Evolutionary conservation across 129 eudicot species (phyloP).

Genomic region (Glebionis coronaria): DNA sequence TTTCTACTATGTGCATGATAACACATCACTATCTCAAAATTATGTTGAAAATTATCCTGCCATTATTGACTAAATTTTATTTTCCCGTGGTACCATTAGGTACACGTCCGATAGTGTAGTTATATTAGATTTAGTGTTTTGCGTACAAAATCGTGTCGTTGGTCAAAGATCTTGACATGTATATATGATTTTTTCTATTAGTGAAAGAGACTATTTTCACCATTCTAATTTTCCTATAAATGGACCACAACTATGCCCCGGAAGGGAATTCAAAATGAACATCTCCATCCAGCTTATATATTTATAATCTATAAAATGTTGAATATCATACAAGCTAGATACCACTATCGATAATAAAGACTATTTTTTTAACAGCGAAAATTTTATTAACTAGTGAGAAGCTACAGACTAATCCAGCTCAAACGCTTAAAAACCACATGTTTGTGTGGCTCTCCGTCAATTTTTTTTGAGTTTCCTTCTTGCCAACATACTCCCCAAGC

Average conservation of each 20-base stretch:
- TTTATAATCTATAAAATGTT: not conserved
- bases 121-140: conserved; percentile 10
- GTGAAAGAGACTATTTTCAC: conserved; percentile 16
- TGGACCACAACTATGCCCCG: not conserved
- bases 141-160: not conserved
- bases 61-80: conserved; percentile 17
- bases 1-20: conserved; percentile 6
- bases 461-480: too few relatives aligned
- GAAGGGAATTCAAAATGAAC: conserved; percentile 11
- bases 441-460: too few relatives aligned
- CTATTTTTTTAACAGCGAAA: too few relatives aligned
- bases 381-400: too few relatives aligned
- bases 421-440: too few relatives aligned
- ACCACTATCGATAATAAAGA: too few relatives aligned
- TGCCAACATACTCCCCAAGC: too few relatives aligned
- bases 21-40: conserved; percentile 18
- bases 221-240: conserved; percentile 3
- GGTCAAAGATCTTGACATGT: conserved; percentile 24
- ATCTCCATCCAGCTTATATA: conserved; percentile 9
- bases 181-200: conserved; percentile 5
- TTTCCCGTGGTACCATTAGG: conserved; percentile 23
- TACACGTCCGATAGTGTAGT: conserved; percentile 28
- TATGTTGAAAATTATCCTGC: conserved; percentile 21
- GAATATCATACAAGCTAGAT: too few relatives aligned
- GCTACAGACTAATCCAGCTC: too few relatives aligned